phyloP scores from a whole-genome alignment of 106 monocot genomes.

The Apostasia ramifera region DNA sequence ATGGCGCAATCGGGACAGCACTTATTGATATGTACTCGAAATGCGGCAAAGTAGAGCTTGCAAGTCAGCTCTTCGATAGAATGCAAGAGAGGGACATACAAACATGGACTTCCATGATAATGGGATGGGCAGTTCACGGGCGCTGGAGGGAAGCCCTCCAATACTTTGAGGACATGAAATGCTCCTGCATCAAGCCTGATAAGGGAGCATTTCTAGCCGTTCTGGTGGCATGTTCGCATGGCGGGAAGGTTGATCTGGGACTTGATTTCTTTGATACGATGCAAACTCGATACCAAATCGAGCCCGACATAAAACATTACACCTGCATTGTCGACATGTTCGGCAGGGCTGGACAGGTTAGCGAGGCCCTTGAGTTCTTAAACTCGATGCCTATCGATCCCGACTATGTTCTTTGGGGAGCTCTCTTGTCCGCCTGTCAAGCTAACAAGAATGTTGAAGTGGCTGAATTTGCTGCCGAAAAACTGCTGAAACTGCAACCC shows the following conservation, averaged over 20 bases:
- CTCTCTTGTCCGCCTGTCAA: slow-evolving; percentile 35
- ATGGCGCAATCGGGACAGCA: slow-evolving; percentile 21
- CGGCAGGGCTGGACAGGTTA: slow-evolving; percentile 23
- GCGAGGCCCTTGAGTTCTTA: slow-evolving; percentile 27
- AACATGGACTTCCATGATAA: slow-evolving; percentile 39
- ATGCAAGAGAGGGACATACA: slow-evolving; percentile 20
- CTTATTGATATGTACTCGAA: slow-evolving; percentile 36
- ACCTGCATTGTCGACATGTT: slow-evolving; percentile 36
- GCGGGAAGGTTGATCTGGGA: slow-evolving; percentile 24
- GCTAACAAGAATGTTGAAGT: slow-evolving; percentile 27
- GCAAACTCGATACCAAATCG: slow-evolving; percentile 15
- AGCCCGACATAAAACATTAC: slow-evolving; percentile 34
- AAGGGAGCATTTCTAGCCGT: slow-evolving; percentile 28
- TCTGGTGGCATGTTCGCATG: slow-evolving; percentile 27
- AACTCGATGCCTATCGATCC: slow-evolving; percentile 34
- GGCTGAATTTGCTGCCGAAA: slow-evolving; percentile 32
- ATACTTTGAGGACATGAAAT: slow-evolving; percentile 35
- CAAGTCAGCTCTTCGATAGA: slow-evolving; percentile 18
- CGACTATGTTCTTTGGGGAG: slow-evolving; percentile 48
- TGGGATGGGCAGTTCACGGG: slow-evolving; percentile 34
- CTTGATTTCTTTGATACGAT: slow-evolving; percentile 26
- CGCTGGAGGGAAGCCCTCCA: slow-evolving; percentile 18
- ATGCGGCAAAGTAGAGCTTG: slow-evolving; percentile 27
- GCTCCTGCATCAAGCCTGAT: slow-evolving; percentile 16
- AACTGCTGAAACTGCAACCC: slow-evolving; percentile 33